Conservation (phyloP, 371 early-diverging fungal genomes). For the Mortierella sp. region DNA sequence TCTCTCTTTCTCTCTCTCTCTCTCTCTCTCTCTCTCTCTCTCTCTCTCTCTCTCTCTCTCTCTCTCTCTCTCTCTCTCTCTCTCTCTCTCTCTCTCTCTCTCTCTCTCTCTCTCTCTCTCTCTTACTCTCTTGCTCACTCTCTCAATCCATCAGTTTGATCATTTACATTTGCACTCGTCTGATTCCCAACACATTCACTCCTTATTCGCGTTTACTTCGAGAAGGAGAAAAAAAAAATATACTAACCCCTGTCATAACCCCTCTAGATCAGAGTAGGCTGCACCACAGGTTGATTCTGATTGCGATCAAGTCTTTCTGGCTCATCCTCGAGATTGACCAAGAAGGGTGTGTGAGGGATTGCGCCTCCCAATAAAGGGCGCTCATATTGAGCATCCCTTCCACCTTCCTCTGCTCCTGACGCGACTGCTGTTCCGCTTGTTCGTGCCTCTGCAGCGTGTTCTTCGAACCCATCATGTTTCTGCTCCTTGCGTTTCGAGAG, state of each 20-base stretch:
- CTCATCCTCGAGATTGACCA: conserved; percentile 15
- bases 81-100: conserved; percentile 1
- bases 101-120: conserved; percentile 5
- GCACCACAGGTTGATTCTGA: conserved; percentile 26
- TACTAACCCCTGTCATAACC: no score
- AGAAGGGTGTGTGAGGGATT: conserved; percentile 9
- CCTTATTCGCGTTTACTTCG: no score
- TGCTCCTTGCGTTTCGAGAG: conserved; percentile 21
- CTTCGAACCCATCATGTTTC: conserved; percentile 20
- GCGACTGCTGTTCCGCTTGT: conserved; percentile 15
- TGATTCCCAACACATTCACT: no score
- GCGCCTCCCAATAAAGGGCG: conserved; percentile 25
- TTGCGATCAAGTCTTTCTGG: conserved; percentile 11
- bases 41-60: background rate
- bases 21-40: background rate
- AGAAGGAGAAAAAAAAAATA: no score
- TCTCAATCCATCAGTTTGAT: no score
- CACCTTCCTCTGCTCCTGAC: conserved; percentile 18
- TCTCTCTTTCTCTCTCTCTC: background rate
- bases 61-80: background rate
- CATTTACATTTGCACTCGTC: no score
- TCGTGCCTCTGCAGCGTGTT: conserved; percentile 24
- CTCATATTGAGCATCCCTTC: conserved; percentile 20
- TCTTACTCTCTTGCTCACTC: no score
- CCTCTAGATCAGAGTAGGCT: conserved; percentile 22